Evolutionary conservation across 192 early-diverging fungal species (phyloP).

Genomic region (Entophlyctis helioformis): DNA sequence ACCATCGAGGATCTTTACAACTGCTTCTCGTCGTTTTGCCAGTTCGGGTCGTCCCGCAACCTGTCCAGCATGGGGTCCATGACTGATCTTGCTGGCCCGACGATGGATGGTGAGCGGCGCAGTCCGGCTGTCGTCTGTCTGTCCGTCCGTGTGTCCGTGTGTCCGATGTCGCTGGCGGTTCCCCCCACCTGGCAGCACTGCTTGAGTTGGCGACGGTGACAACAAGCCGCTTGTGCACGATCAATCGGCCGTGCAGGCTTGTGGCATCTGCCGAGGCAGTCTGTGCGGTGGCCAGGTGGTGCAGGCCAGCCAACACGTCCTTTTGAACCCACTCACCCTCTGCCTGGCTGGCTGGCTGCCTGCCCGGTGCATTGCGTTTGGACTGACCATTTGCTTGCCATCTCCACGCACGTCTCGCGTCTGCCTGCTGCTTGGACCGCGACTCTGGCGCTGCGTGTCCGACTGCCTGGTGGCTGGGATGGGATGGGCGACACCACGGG

Average conservation of each 20-base stretch:
- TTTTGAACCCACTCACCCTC: too few species aligned
- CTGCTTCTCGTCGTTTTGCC: slow-evolving; percentile 22
- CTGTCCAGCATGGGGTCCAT: slow-evolving; percentile 7
- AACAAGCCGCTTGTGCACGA: too few species aligned
- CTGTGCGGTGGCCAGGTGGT: too few species aligned
- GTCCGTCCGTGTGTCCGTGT: too few species aligned
- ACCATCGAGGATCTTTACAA: slow-evolving; percentile 17
- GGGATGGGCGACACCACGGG: slow-evolving; percentile 8
- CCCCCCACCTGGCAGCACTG: too few species aligned
- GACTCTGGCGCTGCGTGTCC: not conserved
- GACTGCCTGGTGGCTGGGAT: not conserved
- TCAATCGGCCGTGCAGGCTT: not conserved
- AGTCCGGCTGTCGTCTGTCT: too few species aligned
- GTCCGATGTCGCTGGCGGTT: too few species aligned
- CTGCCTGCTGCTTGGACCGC: not conserved
- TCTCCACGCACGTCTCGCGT: not conserved
- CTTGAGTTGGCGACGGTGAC: too few species aligned
- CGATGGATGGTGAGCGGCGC: slow-evolving; percentile 26
- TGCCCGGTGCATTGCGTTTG: too few species aligned
- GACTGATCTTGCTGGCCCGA: slow-evolving; percentile 6
- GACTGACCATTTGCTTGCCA: too few species aligned
- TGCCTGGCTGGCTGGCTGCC: too few species aligned
- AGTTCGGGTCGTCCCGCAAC: slow-evolving; percentile 25
- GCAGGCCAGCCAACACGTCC: too few species aligned
- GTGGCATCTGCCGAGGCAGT: not conserved